Percentiles rank a stretch among this genome's conserved stretches.
Conservation (phyloP, 192 early-diverging fungal genomes). For the Backusella liffmaniae region DNA sequence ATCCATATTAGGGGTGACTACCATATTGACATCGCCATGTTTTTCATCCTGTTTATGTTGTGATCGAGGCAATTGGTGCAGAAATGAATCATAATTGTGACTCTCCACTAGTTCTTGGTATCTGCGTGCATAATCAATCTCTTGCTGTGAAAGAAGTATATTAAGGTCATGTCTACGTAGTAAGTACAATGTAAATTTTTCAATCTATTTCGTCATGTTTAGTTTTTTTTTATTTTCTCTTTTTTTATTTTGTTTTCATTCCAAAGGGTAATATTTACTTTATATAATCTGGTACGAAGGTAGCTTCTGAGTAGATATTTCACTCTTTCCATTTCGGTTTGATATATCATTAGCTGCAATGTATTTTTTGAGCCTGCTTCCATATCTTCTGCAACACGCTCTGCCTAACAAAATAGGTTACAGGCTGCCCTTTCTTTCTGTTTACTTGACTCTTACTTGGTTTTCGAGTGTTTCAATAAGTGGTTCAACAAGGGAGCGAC, state of each 20-base stretch:
- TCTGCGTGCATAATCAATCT: conserved; percentile 48
- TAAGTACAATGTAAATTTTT: conserved; percentile 47
- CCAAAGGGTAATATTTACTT: conserved; percentile 37
- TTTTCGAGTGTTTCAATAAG: conserved; percentile 56
- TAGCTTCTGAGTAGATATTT: conserved; percentile 66
- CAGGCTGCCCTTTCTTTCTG: neutral
- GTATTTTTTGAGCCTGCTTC: conserved; percentile 36
- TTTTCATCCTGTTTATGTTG: conserved; percentile 52
- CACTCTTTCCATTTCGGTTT: conserved; percentile 67
- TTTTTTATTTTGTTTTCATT: too few species aligned
- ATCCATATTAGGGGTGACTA: conserved; percentile 52
- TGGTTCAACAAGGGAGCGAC: conserved; percentile 39
- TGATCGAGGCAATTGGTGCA: conserved; percentile 45
- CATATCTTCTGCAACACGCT: conserved; percentile 21
- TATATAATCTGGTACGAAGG: conserved; percentile 59
- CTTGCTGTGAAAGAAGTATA: conserved; percentile 46
- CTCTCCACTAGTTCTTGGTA: conserved; percentile 50
- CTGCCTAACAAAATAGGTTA: conserved; percentile 23
- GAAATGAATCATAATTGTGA: conserved; percentile 48
- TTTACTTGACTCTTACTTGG: conserved; percentile 41
- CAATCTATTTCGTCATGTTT: conserved; percentile 45
- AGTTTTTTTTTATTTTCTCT: neutral
- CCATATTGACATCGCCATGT: conserved; percentile 33
- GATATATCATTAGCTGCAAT: conserved; percentile 56
- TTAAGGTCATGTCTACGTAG: conserved; percentile 36